Conservation (phyloP, 1,284 basidiomycete genomes). For the Microbotryum saponariae region DNA sequence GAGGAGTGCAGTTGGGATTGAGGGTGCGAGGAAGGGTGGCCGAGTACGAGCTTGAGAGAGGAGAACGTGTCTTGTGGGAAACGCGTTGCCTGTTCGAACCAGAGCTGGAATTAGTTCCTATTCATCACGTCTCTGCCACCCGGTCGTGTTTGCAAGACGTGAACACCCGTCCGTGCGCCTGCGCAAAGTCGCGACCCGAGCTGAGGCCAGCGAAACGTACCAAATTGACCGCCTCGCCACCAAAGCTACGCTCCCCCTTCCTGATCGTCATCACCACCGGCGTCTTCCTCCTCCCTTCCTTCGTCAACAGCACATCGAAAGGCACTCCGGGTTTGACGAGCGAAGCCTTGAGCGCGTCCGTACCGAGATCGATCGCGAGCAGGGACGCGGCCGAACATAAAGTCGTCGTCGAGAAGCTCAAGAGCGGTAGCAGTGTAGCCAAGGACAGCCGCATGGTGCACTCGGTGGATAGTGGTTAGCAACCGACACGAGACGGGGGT, state of each 20-base stretch:
- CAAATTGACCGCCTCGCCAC: constrained; percentile 74
- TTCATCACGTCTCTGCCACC: background rate
- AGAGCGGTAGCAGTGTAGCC: background rate
- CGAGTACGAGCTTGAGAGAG: constrained; percentile 80
- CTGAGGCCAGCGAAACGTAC: constrained; percentile 48
- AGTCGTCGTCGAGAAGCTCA: background rate
- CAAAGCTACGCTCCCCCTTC: constrained; percentile 80
- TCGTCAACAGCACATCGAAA: constrained; percentile 91
- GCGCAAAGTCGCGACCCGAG: background rate
- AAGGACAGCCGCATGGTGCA: background rate
- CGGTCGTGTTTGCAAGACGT: too few species aligned
- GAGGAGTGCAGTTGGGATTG: constrained; percentile 51
- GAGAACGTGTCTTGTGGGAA: constrained; percentile 84
- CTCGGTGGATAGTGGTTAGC: too few species aligned
- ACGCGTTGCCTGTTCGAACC: constrained; percentile 57
- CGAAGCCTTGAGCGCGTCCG: constrained; percentile 91
- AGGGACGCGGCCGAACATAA: constrained; percentile 45
- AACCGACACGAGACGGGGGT: too few species aligned
- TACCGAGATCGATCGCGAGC: constrained; percentile 90
- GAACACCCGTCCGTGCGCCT: background rate
- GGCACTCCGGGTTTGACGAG: constrained; percentile 92
- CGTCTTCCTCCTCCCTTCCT: constrained; percentile 94
- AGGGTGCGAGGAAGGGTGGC: constrained; percentile 55
- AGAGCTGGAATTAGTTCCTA: background rate
- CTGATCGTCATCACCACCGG: constrained; percentile 78